phyloP scores from a whole-genome alignment of 2,329 filamentous ascomycete genomes.

The Alternaria consortialis region DNA sequence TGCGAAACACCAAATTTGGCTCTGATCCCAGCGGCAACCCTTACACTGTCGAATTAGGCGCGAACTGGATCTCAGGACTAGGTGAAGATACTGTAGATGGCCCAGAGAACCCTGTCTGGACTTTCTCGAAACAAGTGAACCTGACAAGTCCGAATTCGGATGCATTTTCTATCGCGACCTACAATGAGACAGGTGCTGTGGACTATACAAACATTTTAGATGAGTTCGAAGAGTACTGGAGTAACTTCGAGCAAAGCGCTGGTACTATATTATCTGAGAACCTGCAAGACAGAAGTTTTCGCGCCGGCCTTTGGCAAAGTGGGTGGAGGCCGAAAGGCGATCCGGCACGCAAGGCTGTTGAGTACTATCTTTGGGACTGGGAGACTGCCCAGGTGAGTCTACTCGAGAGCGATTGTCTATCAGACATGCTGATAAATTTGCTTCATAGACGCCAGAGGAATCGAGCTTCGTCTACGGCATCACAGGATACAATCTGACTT shows the following conservation, averaged over 20 bases:
- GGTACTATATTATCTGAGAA: constrained; percentile 67
- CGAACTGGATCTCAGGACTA: constrained; percentile 70
- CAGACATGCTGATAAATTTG: not conserved
- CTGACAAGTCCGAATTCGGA: constrained; percentile 67
- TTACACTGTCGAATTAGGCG: constrained; percentile 70
- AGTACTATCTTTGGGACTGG: constrained; percentile 69
- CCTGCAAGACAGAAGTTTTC: constrained; percentile 68
- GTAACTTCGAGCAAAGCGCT: constrained; percentile 60
- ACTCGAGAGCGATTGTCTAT: fast-evolving
- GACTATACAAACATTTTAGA: constrained; percentile 63
- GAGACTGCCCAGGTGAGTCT: constrained; percentile 59
- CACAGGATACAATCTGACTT: constrained; percentile 63
- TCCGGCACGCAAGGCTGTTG: constrained; percentile 65
- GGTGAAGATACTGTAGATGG: constrained; percentile 39
- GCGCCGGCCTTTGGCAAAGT: constrained; percentile 66
- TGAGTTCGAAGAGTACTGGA: constrained; percentile 60
- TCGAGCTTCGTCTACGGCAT: constrained; percentile 65
- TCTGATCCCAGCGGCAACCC: constrained; percentile 59
- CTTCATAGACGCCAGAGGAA: constrained; percentile 60
- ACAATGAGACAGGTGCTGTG: constrained; percentile 64
- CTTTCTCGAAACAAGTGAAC: constrained; percentile 65
- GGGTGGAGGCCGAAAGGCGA: constrained; percentile 70
- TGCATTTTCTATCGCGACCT: constrained; percentile 67
- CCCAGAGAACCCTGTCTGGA: constrained; percentile 70
- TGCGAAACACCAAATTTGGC: constrained; percentile 67